Evolutionary conservation across 2,329 filamentous ascomycete genomes (phyloP).

Genomic region (Macrophomina pseudophaseolina): DNA sequence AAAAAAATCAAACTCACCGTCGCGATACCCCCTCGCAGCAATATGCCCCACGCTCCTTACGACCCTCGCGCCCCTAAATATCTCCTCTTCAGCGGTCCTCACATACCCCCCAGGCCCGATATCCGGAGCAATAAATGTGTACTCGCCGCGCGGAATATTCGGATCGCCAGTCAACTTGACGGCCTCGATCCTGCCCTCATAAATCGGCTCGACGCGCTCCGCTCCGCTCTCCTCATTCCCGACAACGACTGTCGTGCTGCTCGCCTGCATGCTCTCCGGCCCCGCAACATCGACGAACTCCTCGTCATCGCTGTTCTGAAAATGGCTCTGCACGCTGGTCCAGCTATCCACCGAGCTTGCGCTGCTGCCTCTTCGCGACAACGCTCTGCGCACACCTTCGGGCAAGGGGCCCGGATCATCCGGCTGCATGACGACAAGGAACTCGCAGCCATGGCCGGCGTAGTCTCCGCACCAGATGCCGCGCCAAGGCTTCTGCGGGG

Average conservation of each 20-base stretch:
- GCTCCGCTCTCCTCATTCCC: slow-evolving; percentile 33
- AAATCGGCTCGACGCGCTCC: slow-evolving; percentile 42
- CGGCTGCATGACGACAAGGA: slow-evolving; percentile 79
- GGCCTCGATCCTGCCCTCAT: slow-evolving; percentile 74
- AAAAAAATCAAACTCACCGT: slow-evolving; percentile 61
- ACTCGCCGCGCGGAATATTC: slow-evolving; percentile 85
- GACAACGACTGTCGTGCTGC: not conserved
- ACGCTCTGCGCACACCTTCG: slow-evolving; percentile 9
- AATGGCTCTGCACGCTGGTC: slow-evolving; percentile 13
- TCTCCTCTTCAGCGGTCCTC: slow-evolving; percentile 65
- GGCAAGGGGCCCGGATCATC: slow-evolving; percentile 55
- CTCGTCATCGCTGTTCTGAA: slow-evolving; percentile 1
- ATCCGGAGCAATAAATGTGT: slow-evolving; percentile 80
- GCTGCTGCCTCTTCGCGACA: slow-evolving; percentile 18
- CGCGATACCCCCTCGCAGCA: slow-evolving; percentile 71
- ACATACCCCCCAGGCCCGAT: slow-evolving; percentile 71
- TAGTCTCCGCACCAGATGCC: slow-evolving; percentile 96
- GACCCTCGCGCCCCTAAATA: slow-evolving; percentile 75
- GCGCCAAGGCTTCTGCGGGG: slow-evolving; percentile 77
- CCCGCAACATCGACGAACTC: not conserved
- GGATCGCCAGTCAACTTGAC: slow-evolving; percentile 92
- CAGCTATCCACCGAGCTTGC: slow-evolving; percentile 8
- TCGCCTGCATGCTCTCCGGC: slow-evolving; percentile 15
- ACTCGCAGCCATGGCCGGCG: slow-evolving; percentile 85
- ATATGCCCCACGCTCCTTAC: slow-evolving; percentile 80